A percentile compares a stretch with the other conserved stretches of the same genome.
phyloP scores from a whole-genome alignment of 805 yeast species.

The Metschnikowia colocasiae region DNA sequence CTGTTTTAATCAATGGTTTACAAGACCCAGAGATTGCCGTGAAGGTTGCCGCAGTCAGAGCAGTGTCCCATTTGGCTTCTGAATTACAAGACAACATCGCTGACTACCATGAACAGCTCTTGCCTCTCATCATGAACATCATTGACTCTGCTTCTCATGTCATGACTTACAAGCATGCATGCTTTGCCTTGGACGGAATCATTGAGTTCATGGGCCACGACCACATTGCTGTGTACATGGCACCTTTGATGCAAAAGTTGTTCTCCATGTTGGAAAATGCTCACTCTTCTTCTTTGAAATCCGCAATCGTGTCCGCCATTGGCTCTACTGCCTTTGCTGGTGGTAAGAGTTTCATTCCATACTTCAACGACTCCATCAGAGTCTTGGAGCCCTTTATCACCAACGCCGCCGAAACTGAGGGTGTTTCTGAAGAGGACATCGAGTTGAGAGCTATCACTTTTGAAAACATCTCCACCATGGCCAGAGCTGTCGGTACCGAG shows the following conservation, averaged over 20 bases:
- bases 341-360: slow-evolving; percentile 83
- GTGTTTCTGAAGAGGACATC: slow-evolving; percentile 81
- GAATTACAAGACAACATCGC: slow-evolving; percentile 86
- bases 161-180: slow-evolving; percentile 84
- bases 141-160: slow-evolving; percentile 83
- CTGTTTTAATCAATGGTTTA: slow-evolving; percentile 70
- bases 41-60: slow-evolving; percentile 79
- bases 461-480: slow-evolving; percentile 92
- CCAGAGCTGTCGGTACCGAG: slow-evolving; percentile 92
- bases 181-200: slow-evolving; percentile 85
- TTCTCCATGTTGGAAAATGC: slow-evolving; percentile 79
- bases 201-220: slow-evolving; percentile 89
- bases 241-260: slow-evolving; percentile 85
- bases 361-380: slow-evolving; percentile 75
- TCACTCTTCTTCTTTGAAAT: slow-evolving; percentile 66
- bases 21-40: slow-evolving; percentile 73
- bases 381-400: slow-evolving; percentile 78
- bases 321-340: slow-evolving; percentile 97
- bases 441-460: slow-evolving; percentile 89
- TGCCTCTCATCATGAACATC: slow-evolving; percentile 82
- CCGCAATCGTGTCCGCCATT: slow-evolving; percentile 88
- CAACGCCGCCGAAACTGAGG: slow-evolving; percentile 63
- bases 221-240: slow-evolving; percentile 75
- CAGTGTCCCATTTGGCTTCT: slow-evolving; percentile 71
- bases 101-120: slow-evolving; percentile 72